Evolutionary conservation across 1,284 basidiomycete species (phyloP), one percentile per base, ranked within the genome.

Genomic region (Phlebopus sp.): DNA sequence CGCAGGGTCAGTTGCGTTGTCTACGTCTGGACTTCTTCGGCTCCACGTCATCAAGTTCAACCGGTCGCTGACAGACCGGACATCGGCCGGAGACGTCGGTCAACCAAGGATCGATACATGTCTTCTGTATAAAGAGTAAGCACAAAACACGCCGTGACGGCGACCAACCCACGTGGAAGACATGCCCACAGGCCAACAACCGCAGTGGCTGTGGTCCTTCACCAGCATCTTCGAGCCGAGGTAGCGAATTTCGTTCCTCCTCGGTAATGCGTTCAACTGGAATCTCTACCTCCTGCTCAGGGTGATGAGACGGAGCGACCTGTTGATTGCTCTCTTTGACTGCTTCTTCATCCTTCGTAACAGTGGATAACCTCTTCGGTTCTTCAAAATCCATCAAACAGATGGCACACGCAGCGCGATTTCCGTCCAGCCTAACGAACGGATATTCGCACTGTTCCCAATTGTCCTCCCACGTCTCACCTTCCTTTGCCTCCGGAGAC

Each of bases 321-420:
- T 38, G 43, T 35, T 29, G 32, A 23, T 6, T 23, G 32, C 42
- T 53, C 19, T 53, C 48, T 31, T 57, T 56, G 30, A 60, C 57
- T 17, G 51, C 48, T 23, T 62, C 57, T 38, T 55, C 47, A 30
- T 37, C 51, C 27, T 60, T 57, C 35, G 51, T 17, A 29, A 64
- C 67, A 41, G 69, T 54, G 15, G 61, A 63, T 21, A 66, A 57
- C 46, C 70, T 69, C 59, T 71, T 82, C 11, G 88, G 88, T 62
- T 84, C 84, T 56, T 86, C 85, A 53, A 90, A 91, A 62, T 91
- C 89, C 76, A 84, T 76, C 56, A 91, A 67, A 63, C 89, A 91
- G 49, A 91, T 87, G 25, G 86, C 85, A 64, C 88, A 91, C 11
- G 82, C 79, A 5, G 89, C 89, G 39, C 88, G 81, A 59, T 91